Conservation (phyloP, 306 rosid genomes). For the Casuarina equisetifolia region DNA sequence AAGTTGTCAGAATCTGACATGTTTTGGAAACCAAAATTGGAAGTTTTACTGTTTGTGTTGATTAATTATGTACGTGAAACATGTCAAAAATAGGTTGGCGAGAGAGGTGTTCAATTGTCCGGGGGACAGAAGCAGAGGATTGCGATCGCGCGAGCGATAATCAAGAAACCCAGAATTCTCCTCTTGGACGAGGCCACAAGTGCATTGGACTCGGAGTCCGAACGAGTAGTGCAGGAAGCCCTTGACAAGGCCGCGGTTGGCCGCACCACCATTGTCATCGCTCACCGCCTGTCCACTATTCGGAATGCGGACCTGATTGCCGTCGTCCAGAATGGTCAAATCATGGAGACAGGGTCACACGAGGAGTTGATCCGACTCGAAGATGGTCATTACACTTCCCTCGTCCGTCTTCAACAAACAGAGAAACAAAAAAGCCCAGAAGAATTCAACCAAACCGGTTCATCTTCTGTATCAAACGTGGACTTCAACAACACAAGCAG, state of each 20-base stretch:
- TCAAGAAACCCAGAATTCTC: constrained; percentile 68
- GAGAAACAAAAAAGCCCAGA: constrained; percentile 33
- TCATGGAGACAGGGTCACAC: constrained; percentile 74
- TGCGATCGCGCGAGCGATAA: constrained; percentile 81
- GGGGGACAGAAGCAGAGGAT: constrained; percentile 97
- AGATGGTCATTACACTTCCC: constrained; percentile 55
- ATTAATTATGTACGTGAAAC: too few species aligned
- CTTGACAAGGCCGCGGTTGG: constrained; percentile 72
- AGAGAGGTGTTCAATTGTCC: constrained; percentile 87
- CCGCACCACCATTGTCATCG: constrained; percentile 81
- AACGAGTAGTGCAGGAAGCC: constrained; percentile 84
- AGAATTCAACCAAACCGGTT: constrained; percentile 1
- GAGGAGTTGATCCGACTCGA: constrained; percentile 46
- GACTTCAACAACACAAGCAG: constrained; percentile 47
- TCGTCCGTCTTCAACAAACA: constrained; percentile 65
- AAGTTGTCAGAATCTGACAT: too few species aligned
- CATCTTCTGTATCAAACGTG: constrained; percentile 35
- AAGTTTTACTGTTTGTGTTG: too few species aligned
- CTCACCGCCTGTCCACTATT: constrained; percentile 81
- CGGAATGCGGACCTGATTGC: constrained; percentile 68
- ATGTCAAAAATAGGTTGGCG: constrained; percentile 63
- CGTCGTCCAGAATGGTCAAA: constrained; percentile 60
- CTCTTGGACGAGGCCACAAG: constrained; percentile 90
- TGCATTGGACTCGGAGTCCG: constrained; percentile 83
- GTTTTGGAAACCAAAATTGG: too few species aligned